A percentile compares a stretch with the other conserved stretches of the same genome.
phyloP scores from a whole-genome alignment of 306 rosid genomes.

The Dryas alaskensis region DNA sequence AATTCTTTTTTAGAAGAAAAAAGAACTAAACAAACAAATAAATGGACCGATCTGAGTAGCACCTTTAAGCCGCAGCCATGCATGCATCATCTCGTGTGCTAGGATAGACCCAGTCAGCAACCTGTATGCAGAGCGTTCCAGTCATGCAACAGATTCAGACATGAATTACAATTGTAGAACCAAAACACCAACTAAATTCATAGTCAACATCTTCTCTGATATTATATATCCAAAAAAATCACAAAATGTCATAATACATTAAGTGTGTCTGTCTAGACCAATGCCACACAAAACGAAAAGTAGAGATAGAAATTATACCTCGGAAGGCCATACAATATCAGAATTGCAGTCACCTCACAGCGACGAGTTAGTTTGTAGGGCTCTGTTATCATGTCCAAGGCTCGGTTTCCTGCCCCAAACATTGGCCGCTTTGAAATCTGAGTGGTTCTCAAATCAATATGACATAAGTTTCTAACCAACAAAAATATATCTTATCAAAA shows the following conservation, averaged over 20 bases:
- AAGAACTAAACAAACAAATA: not conserved
- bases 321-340: slow-evolving; percentile 88
- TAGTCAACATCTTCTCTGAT: not conserved
- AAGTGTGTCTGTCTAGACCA: not conserved
- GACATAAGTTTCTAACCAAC: not conserved
- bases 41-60: slow-evolving; percentile 8
- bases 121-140: slow-evolving; percentile 36
- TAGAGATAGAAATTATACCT: slow-evolving; percentile 47
- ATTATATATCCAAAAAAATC: slow-evolving; percentile 1
- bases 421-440: slow-evolving; percentile 51
- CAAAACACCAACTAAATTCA: not conserved
- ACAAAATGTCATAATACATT: not conserved
- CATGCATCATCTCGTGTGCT: slow-evolving; percentile 99
- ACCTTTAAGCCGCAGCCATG: slow-evolving; percentile 97
- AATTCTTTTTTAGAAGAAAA: not conserved
- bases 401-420: slow-evolving; percentile 47
- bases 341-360: slow-evolving; percentile 97
- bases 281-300: not conserved
- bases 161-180: not conserved
- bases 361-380: slow-evolving; percentile 63
- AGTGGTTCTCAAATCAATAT: slow-evolving; percentile 1
- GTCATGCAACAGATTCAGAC: slow-evolving; percentile 7
- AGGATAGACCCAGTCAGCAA: slow-evolving; percentile 93
- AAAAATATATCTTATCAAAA: not conserved
- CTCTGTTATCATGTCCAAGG: slow-evolving; percentile 39